A percentile compares a stretch with the other conserved stretches of the same genome.
Evolutionary conservation across 306 rosid genomes (phyloP).

Genomic region (Ceratonia siliqua): DNA sequence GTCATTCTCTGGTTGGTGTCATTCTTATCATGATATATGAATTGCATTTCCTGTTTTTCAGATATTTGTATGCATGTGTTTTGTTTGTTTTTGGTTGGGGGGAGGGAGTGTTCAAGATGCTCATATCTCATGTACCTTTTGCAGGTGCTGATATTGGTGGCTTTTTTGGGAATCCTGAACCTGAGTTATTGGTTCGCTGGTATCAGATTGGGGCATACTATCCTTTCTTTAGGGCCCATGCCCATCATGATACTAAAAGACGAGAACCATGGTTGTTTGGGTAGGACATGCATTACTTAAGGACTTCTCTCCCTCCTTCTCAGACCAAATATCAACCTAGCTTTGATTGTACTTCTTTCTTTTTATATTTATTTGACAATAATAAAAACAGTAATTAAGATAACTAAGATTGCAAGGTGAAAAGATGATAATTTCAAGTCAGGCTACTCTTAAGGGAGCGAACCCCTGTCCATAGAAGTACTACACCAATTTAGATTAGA

Average conservation of each 20-base stretch:
- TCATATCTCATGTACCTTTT: constrained; percentile 32
- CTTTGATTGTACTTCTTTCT: background rate
- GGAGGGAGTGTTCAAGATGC: constrained; percentile 23
- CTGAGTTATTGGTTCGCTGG: constrained; percentile 93
- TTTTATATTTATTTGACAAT: background rate
- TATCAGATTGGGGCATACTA: constrained; percentile 90
- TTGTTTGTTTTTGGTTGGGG: too few species aligned
- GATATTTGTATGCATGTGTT: constrained; percentile 38
- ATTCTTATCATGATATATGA: constrained; percentile 12
- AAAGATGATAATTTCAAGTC: background rate
- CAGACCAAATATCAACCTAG: background rate
- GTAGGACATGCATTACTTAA: constrained; percentile 52
- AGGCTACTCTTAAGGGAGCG: background rate
- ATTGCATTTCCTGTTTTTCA: constrained; percentile 4
- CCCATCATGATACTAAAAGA: constrained; percentile 96
- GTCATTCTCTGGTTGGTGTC: constrained; percentile 70
- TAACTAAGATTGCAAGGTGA: too few species aligned
- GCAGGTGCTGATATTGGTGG: constrained; percentile 99
- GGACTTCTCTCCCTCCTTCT: constrained; percentile 1
- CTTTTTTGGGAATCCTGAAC: constrained; percentile 94
- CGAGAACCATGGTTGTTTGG: constrained; percentile 99
- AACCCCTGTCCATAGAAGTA: background rate
- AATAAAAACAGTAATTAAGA: background rate
- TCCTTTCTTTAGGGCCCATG: constrained; percentile 95
- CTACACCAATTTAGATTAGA: constrained; percentile 20